Conservation (phyloP, 1,284 basidiomycete species). For the Xerocomus amazonicus region DNA sequence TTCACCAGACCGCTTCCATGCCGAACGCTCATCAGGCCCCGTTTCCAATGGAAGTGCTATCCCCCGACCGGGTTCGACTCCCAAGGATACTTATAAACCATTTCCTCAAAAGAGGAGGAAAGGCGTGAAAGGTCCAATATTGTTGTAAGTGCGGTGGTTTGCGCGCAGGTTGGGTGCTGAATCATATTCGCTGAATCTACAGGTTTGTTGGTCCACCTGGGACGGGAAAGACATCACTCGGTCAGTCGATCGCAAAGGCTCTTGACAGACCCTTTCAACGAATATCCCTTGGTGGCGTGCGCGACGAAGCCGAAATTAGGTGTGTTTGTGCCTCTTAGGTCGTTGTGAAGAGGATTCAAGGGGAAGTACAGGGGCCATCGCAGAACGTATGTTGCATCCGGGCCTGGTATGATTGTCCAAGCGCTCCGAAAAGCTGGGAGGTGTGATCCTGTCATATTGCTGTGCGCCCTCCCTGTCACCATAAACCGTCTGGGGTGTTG, state of each 20-base stretch:
- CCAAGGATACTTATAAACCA: conserved; percentile 9
- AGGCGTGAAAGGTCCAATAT: conserved; percentile 74
- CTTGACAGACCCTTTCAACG: conserved; percentile 85
- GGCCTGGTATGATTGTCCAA: conserved; percentile 85
- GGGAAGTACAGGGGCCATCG: conserved; percentile 60
- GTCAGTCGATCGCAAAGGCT: conserved; percentile 83
- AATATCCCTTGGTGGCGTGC: conserved; percentile 88
- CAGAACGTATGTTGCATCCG: conserved; percentile 87
- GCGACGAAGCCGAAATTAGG: conserved; percentile 88
- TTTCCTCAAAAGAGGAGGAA: conserved; percentile 27
- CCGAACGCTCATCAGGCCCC: conserved; percentile 22
- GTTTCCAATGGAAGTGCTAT: conserved; percentile 1
- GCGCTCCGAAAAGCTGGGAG: conserved; percentile 84
- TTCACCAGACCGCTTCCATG: conserved; percentile 14
- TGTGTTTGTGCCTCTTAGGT: conserved; percentile 6
- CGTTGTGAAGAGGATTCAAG: conserved; percentile 3
- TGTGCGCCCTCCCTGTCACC: conserved; percentile 46
- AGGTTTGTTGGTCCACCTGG: conserved; percentile 83
- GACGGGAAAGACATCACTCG: conserved; percentile 81
- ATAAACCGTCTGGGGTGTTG: conserved; percentile 16
- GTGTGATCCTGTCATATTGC: conserved; percentile 73
- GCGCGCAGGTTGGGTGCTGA: background rate
- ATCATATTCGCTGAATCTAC: background rate
- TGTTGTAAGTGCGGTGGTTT: conserved; percentile 50
- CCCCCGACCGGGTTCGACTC: conserved; percentile 7